phyloP scores from a whole-genome alignment of 768 basidiomycete species.

The Pisolithus microcarpus region DNA sequence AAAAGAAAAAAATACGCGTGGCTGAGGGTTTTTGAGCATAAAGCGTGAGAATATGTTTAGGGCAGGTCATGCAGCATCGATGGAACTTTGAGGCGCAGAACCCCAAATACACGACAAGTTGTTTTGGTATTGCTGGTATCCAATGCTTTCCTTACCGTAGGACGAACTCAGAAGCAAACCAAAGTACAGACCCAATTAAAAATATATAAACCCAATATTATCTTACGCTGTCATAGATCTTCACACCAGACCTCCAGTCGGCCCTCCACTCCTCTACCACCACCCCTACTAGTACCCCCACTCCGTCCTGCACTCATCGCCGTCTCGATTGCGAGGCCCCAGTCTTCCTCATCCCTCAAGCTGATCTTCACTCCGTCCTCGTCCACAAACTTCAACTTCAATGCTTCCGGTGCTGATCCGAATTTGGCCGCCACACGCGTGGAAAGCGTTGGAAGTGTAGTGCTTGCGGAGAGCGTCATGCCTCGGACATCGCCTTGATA shows the following conservation, averaged over 20 bases:
- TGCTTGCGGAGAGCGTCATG: slow-evolving; percentile 68
- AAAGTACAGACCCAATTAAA: no score
- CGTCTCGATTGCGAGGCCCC: slow-evolving; percentile 85
- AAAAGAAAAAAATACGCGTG: slow-evolving; percentile 10
- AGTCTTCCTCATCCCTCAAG: slow-evolving; percentile 80
- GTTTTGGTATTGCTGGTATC: no score
- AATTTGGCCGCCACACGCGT: slow-evolving; percentile 72
- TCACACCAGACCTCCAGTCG: slow-evolving; percentile 82
- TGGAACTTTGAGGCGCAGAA: no score
- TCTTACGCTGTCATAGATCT: slow-evolving; percentile 35
- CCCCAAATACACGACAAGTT: no score
- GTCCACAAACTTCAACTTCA: slow-evolving; percentile 77
- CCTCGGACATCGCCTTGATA: slow-evolving; percentile 78
- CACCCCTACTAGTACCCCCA: background rate
- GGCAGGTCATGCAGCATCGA: no score
- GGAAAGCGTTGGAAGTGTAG: slow-evolving; percentile 69
- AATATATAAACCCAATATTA: no score
- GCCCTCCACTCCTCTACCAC: slow-evolving; percentile 58
- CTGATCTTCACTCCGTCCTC: slow-evolving; percentile 83
- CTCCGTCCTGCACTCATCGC: slow-evolving; percentile 28
- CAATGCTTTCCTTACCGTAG: no score
- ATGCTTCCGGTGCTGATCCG: slow-evolving; percentile 43
- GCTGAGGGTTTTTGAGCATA: no score
- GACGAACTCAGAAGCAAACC: no score
- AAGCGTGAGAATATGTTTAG: no score